Percentiles rank a stretch among this genome's conserved stretches.
Conservation (phyloP, 306 rosid species). For the Cyclanthera cordifolia region DNA sequence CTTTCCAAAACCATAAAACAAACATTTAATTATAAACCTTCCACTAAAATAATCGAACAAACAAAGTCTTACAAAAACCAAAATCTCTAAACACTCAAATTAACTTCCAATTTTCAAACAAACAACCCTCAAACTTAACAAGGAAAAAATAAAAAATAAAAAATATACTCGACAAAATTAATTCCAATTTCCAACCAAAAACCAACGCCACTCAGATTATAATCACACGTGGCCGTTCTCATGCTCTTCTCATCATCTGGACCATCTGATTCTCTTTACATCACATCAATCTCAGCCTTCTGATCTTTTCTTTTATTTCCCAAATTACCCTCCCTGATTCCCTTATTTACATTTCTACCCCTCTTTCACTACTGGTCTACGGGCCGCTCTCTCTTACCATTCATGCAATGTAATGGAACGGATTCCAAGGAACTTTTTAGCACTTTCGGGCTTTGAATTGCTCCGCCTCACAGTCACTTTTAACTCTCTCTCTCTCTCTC, state of each 20-base stretch:
- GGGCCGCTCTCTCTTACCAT: background rate
- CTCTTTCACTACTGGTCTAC: constrained; percentile 6
- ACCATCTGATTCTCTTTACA: constrained; percentile 5
- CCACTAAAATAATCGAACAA: no score
- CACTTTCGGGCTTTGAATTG: constrained; percentile 8
- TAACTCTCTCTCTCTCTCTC: no score
- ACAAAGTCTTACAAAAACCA: no score
- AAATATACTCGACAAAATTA: background rate
- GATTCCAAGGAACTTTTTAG: constrained; percentile 21
- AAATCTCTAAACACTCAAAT: no score
- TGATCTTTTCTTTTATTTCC: background rate
- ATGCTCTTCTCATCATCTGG: background rate
- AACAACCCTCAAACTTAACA: no score
- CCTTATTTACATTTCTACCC: background rate
- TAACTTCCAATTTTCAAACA: no score
- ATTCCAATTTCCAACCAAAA: background rate
- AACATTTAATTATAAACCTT: no score
- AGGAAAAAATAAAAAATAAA: no score
- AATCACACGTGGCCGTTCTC: constrained; percentile 6
- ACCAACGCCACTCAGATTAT: background rate
- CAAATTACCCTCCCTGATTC: constrained; percentile 11
- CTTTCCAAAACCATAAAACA: no score
- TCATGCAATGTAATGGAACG: constrained; percentile 30
- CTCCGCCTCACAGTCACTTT: constrained; percentile 11
- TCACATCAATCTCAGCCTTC: constrained; percentile 17